Evolutionary conservation across 345 rosid species (phyloP).

Genomic region (Barbarea vulgaris): DNA sequence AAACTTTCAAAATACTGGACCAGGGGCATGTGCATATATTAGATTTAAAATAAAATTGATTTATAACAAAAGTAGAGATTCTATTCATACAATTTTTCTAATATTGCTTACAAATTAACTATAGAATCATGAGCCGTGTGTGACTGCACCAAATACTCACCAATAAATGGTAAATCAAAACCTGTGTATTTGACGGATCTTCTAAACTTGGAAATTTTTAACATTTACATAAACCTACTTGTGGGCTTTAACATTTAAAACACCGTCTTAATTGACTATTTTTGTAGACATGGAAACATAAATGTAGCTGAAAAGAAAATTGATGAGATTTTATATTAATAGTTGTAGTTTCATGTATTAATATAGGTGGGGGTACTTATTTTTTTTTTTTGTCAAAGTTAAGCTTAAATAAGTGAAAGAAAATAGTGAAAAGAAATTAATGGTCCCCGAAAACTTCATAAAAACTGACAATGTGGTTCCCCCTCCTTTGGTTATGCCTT

Average conservation of each 20-base stretch:
- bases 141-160: not conserved
- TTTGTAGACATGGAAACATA: conserved; percentile 21
- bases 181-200: conserved; percentile 15
- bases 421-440: conserved; percentile 28
- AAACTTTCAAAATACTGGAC: not conserved
- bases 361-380: conserved; percentile 29
- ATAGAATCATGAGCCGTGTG: not conserved
- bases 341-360: conserved; percentile 4
- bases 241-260: conserved; percentile 38
- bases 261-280: conserved; percentile 34
- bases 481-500: conserved; percentile 37
- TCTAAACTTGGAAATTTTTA: conserved; percentile 40
- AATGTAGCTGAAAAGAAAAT: conserved; percentile 34
- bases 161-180: conserved; percentile 17
- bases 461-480: conserved; percentile 45
- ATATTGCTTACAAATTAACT: not conserved
- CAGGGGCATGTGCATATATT: conserved; percentile 5
- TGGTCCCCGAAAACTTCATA: conserved; percentile 36
- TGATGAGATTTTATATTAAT: not conserved
- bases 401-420: conserved; percentile 40
- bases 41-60: not conserved
- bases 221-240: conserved; percentile 43
- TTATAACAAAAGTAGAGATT: not conserved
- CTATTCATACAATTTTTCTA: not conserved
- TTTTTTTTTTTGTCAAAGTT: conserved; percentile 32